A percentile compares a stretch with the other conserved stretches of the same genome.
Conservation (phyloP, 1,139 yeast genomes). For the Kodamaea anthophila region DNA sequence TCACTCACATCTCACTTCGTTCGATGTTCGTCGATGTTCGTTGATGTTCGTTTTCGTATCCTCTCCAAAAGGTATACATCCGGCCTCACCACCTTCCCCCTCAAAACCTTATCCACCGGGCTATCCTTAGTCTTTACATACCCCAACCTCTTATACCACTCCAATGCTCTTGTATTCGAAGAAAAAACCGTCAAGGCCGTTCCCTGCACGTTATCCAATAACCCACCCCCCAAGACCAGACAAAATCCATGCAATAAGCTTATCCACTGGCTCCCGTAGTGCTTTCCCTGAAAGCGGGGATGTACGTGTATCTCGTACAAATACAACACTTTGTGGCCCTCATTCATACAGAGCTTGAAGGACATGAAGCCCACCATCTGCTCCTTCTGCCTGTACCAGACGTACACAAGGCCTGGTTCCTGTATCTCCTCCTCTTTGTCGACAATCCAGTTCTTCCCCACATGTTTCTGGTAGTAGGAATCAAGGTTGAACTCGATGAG, state of each 20-base stretch:
- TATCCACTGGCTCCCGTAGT: constrained; percentile 33
- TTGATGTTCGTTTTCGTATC: neutral
- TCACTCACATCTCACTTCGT: no score
- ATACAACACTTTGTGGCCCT: constrained; percentile 34
- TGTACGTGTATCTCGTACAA: constrained; percentile 50
- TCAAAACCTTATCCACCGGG: constrained; percentile 35
- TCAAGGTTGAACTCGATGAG: constrained; percentile 29
- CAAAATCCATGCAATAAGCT: constrained; percentile 23
- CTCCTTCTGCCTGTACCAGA: constrained; percentile 19
- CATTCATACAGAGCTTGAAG: constrained; percentile 31
- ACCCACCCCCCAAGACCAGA: constrained; percentile 3
- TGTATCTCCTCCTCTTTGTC: constrained; percentile 42
- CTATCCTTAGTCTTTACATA: constrained; percentile 35
- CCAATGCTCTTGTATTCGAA: constrained; percentile 34
- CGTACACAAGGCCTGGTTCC: constrained; percentile 38
- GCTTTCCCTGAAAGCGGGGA: constrained; percentile 21
- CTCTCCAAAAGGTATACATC: constrained; percentile 28
- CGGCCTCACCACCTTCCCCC: constrained; percentile 40
- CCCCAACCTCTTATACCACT: constrained; percentile 39
- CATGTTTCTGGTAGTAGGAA: constrained; percentile 18
- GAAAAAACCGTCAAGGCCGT: constrained; percentile 48
- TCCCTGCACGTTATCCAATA: constrained; percentile 17
- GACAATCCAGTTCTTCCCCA: constrained; percentile 40
- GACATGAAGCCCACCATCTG: constrained; percentile 39
- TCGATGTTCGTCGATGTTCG: no score